These are phyloP conservation scores for Phylloporus sp. DNA, from an alignment of 768 basidiomycete genomes.

Conservation along the genomic window DNA sequence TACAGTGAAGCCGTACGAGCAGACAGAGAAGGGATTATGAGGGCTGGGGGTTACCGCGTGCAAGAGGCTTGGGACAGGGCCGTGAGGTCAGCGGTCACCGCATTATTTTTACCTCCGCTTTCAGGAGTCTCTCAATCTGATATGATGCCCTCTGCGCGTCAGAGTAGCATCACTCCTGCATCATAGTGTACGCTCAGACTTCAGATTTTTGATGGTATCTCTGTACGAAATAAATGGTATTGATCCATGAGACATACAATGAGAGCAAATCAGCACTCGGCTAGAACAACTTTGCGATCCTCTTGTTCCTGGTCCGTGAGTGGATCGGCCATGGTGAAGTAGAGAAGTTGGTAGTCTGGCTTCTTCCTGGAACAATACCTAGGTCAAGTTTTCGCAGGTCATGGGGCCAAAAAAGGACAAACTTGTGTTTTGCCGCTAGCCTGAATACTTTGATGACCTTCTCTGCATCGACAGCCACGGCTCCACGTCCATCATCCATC, in stretches of 20 bases:
- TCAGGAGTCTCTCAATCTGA: slow-evolving; percentile 25
- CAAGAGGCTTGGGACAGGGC: slow-evolving; percentile 88
- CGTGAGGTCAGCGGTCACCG: slow-evolving; percentile 67
- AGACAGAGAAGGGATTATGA: slow-evolving; percentile 75
- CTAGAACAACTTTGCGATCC: slow-evolving; percentile 47
- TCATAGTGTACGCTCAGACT: slow-evolving; percentile 20
- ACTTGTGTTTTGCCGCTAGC: slow-evolving; percentile 43
- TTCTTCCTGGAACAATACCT: slow-evolving; percentile 21
- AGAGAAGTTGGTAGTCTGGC: slow-evolving; percentile 76
- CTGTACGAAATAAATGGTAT: neutral
- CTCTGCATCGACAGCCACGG: slow-evolving; percentile 23
- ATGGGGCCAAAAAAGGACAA: slow-evolving; percentile 18
- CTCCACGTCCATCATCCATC: slow-evolving; percentile 1
- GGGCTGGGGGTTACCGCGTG: slow-evolving; percentile 76
- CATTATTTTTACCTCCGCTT: slow-evolving; percentile 58
- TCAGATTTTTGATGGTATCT: neutral
- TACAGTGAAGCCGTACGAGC: slow-evolving; percentile 72
- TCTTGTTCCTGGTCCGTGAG: slow-evolving; percentile 51
- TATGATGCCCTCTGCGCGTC: slow-evolving; percentile 13
- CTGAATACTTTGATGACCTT: slow-evolving; percentile 47
- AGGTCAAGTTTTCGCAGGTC: neutral
- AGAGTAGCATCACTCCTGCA: slow-evolving; percentile 45
- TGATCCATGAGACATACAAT: neutral
- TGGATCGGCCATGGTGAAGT: slow-evolving; percentile 69
- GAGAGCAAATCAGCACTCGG: slow-evolving; percentile 20